phyloP scores from a whole-genome alignment of 2,329 filamentous ascomycete genomes.

The Ilyonectria mors-panacis region DNA sequence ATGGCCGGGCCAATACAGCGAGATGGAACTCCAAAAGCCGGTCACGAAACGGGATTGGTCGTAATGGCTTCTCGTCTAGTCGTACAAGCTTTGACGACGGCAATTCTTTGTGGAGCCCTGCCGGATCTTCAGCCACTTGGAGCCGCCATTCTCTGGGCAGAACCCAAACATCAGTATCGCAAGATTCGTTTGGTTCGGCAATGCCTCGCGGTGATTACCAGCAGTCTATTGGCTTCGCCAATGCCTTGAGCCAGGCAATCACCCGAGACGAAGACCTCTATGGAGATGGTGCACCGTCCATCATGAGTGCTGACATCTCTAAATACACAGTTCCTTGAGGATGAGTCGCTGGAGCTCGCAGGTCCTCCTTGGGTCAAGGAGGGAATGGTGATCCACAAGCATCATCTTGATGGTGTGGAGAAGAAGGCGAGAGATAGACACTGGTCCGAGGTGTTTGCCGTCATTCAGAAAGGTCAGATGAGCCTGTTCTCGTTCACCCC shows the following conservation, averaged over 20 bases:
- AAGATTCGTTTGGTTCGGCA: conserved; percentile 88
- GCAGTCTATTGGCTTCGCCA: conserved; percentile 97
- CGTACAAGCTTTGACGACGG: conserved; percentile 94
- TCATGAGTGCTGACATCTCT: conserved; percentile 72
- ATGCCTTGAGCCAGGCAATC: conserved; percentile 95
- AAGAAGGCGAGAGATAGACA: conserved; percentile 95
- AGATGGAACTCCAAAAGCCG: conserved; percentile 90
- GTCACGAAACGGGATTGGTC: conserved; percentile 80
- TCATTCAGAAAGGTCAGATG: conserved; percentile 94
- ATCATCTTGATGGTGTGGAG: conserved; percentile 91
- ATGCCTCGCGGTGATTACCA: conserved; percentile 87
- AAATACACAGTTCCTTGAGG: conserved; percentile 82
- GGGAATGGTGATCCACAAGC: conserved; percentile 95
- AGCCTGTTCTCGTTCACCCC: conserved; percentile 93
- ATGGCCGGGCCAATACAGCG: conserved; percentile 66
- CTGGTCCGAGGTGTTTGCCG: conserved; percentile 96
- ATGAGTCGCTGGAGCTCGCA: conserved; percentile 90
- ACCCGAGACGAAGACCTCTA: conserved; percentile 86
- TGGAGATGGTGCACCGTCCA: conserved; percentile 62
- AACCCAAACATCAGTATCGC: conserved; percentile 91
- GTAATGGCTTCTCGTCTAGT: conserved; percentile 88
- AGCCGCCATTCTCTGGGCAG: conserved; percentile 94
- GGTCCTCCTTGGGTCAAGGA: conserved; percentile 99
- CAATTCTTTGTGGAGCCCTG: conserved; percentile 90
- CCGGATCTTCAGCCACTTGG: conserved; percentile 90